Percentiles rank a stretch among this genome's conserved stretches.
Conservation (phyloP, 1,139 yeast species). For the Protomyces gravidus region DNA sequence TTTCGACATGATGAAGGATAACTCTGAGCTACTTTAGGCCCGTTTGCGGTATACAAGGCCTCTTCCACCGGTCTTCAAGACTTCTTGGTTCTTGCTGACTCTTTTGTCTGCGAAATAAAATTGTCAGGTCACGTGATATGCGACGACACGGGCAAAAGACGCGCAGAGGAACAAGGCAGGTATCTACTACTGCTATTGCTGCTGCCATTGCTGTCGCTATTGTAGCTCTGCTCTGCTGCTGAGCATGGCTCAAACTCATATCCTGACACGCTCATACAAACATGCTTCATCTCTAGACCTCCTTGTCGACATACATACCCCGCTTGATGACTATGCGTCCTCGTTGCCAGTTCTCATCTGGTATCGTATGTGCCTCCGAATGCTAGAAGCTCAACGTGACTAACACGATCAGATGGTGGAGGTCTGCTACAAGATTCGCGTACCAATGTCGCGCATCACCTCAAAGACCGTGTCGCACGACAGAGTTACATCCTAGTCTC, state of each 20-base stretch:
- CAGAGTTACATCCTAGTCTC: constrained; percentile 36
- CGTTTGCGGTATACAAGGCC: too few species aligned
- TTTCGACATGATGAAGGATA: constrained; percentile 3
- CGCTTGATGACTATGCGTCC: not conserved
- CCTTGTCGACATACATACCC: not conserved
- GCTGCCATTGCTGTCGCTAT: not conserved
- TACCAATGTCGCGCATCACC: constrained; percentile 4
- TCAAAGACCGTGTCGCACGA: not conserved
- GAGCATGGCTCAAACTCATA: not conserved
- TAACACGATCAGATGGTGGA: constrained; percentile 11
- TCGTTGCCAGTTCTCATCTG: not conserved
- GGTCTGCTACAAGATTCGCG: constrained; percentile 17
- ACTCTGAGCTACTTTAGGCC: not conserved
- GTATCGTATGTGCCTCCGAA: not conserved
- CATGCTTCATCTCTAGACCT: not conserved
- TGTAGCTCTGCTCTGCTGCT: too few species aligned
- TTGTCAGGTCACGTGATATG: not conserved
- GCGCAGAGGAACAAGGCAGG: not conserved
- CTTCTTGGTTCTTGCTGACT: not conserved
- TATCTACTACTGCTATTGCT: not conserved
- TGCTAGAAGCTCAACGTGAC: too few species aligned
- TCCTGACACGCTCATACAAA: not conserved
- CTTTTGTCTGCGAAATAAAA: not conserved
- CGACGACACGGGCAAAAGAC: not conserved
- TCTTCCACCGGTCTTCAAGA: too few species aligned